phyloP scores from a whole-genome alignment of 1,284 basidiomycete genomes.

The Pyrrhoderma noxium region DNA sequence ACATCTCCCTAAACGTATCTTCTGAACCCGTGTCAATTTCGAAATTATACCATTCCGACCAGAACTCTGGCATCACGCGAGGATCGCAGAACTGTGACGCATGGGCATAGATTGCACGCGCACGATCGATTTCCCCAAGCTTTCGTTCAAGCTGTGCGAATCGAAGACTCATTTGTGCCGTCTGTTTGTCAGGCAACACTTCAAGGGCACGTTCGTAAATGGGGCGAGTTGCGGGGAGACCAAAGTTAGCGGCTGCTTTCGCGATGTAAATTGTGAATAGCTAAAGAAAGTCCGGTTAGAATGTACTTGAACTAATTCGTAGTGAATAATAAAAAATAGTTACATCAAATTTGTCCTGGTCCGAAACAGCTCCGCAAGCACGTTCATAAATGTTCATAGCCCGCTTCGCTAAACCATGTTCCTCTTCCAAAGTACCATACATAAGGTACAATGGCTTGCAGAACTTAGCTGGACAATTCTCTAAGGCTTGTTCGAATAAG shows the following conservation, averaged over 20 bases:
- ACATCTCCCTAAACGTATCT: slow-evolving; percentile 98
- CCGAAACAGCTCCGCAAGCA: slow-evolving; percentile 78
- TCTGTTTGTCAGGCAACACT: slow-evolving; percentile 85
- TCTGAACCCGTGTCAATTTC: slow-evolving; percentile 98
- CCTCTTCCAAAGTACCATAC: slow-evolving; percentile 94
- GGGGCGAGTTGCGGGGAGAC: slow-evolving; percentile 90
- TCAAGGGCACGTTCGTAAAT: slow-evolving; percentile 98
- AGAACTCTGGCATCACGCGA: slow-evolving; percentile 83
- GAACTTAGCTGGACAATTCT: slow-evolving; percentile 91
- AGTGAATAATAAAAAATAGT: neutral
- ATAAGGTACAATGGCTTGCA: slow-evolving; percentile 94
- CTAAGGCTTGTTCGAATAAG: slow-evolving; percentile 95
- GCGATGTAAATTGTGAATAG: slow-evolving; percentile 98
- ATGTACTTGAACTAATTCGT: neutral
- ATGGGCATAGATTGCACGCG: slow-evolving; percentile 93
- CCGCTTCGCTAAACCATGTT: slow-evolving; percentile 89
- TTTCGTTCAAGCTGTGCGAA: slow-evolving; percentile 97
- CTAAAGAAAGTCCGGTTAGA: slow-evolving; percentile 31
- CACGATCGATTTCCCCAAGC: slow-evolving; percentile 97
- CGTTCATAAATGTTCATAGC: slow-evolving; percentile 96
- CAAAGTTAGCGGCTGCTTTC: slow-evolving; percentile 93
- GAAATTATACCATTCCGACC: slow-evolving; percentile 95
- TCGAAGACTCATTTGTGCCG: slow-evolving; percentile 95
- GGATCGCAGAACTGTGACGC: slow-evolving; percentile 99
- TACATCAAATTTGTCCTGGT: slow-evolving; percentile 93